Base-by-base conservation (phyloP, 176 grass and related monocot species). In the Lolium multiflorum region DNA sequence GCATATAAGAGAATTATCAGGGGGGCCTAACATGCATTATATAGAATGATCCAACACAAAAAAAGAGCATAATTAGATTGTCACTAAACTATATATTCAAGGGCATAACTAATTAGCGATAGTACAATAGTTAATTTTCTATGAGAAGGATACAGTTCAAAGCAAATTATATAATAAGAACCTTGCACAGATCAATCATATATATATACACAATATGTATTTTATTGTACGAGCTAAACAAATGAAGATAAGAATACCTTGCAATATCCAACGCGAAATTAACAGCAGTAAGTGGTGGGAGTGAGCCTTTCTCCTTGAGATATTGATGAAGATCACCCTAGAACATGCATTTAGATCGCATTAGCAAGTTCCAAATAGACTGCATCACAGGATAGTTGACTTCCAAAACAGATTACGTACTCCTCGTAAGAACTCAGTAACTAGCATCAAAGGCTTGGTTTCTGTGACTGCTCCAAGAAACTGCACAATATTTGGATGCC, bases 311-410 rank as follows among this genome's bases (percentile, higher is more conserved):
- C 3, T 99, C 97, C 88, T 99, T 99, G 41, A 99, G 83, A 85
- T 97, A 91, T 83, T 99, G 97, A 89, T 99, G 97, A 82, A 99
- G 94, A 91, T 99, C 97, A 54, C 97, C 97, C 97, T 99, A 81
- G 77, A 86, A 89, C 77, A 71, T 38, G 59, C 59, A 87, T 78
- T 49, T 55, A 78, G 86, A 7, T 82, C 48, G 64, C 31, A 82
- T 78, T 66, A 78, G 22, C 4, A 71, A 41, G 31, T 56, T 81
- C 5, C 21, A 78, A 81, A 82, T 12, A 50, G 14, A 62, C n/a
- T 21, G 78, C 17, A 13, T 24, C 43, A 84, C 70, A 62, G 64
- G 26, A 79, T 24, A 71, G 16, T 72, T 84, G 3, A 62, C n/a
- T 61, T 68, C 50, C 60, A 56, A 55, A 48, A 82, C 61, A 74